These are phyloP conservation scores for Rhynchospora pubera DNA, from an alignment of 176 grass and related monocot genomes.

Conservation along the genomic window DNA sequence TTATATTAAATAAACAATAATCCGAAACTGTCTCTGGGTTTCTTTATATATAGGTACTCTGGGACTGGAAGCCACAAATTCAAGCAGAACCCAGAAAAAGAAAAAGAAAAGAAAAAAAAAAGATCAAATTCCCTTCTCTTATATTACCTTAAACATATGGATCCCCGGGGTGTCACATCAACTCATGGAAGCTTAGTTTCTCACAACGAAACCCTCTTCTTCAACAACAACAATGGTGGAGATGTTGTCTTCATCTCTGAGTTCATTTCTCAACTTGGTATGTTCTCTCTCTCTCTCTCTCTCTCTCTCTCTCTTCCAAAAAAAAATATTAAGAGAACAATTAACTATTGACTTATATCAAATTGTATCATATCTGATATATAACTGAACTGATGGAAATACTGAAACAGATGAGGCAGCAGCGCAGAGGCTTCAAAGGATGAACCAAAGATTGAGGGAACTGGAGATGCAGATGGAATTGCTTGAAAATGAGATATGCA, in stretches of 20 bases:
- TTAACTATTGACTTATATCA: neutral
- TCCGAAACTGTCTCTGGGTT: neutral
- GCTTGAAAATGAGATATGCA: constrained; percentile 14
- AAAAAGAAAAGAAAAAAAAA: neutral
- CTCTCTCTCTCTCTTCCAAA: neutral
- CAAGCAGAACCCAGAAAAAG: neutral
- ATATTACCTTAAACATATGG: neutral
- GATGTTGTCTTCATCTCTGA: constrained; percentile 3
- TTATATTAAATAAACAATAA: neutral
- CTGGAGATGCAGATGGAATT: constrained; percentile 21
- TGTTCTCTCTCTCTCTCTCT: neutral
- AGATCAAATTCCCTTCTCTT: neutral
- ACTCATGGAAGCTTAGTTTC: neutral
- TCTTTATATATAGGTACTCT: neutral
- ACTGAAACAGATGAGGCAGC: neutral
- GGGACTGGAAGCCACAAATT: neutral
- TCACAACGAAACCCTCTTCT: neutral
- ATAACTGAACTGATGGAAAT: neutral
- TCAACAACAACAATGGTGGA: constrained; percentile 2
- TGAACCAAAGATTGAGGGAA: constrained; percentile 15
- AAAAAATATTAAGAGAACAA: neutral
- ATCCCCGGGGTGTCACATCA: neutral
- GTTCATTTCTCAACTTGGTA: constrained; percentile 22
- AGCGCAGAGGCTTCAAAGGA: constrained; percentile 2
- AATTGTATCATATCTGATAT: neutral